Evolutionary conservation across 2,329 filamentous ascomycete species (phyloP), one percentile per base, ranked within the genome.

Genomic region (Fragosphaeria purpurea): DNA sequence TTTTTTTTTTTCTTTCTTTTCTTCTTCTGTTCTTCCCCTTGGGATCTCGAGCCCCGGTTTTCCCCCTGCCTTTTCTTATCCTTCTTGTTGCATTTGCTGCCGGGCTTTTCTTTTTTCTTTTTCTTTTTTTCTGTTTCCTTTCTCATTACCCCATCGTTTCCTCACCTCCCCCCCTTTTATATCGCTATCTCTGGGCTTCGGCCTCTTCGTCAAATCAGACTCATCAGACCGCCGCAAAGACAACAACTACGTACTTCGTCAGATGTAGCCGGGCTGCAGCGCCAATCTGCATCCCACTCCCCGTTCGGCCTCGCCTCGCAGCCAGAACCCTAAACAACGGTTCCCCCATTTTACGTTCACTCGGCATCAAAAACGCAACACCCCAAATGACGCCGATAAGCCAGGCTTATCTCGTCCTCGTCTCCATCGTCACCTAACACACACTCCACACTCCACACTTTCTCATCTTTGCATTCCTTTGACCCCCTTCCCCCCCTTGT

Each of bases 321-420:
- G 22, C 22, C 22, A 22, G 22, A 22, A 22, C 22, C 22, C 22
- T 22, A 22, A 22, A 22, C 22, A 22, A 22, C 22, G 22, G 22
- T 8, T 13, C 30, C 39, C 44, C 46, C 41, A 48, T 52, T 50
- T 51, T 48, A 46, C 43, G 30, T 41, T 52, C 54, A 57, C 52
- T 51, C 68, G 22, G 22, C 22, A 22, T 22, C 22, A 22, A 22
- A 22, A 22, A 22, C 22, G 22, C 22, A 22, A 22, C 22, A 22
- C 22, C 22, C 22, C 22, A 68, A 73, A 78, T 79, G 75, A 77
- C 74, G 69, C 69, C 67, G 70, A 76, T 75, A 75, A 75, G 70
- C 67, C 67, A 70, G 65, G 69, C 74, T 75, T 76, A 77, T 77
- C 74, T 79, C 61, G 69, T 75, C 63, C 68, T 76, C 58, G 68